A percentile compares a stretch with the other conserved stretches of the same genome.
These are phyloP conservation scores for Trametes villosa DNA, from an alignment of 768 basidiomycete species.

Conservation along the genomic window DNA sequence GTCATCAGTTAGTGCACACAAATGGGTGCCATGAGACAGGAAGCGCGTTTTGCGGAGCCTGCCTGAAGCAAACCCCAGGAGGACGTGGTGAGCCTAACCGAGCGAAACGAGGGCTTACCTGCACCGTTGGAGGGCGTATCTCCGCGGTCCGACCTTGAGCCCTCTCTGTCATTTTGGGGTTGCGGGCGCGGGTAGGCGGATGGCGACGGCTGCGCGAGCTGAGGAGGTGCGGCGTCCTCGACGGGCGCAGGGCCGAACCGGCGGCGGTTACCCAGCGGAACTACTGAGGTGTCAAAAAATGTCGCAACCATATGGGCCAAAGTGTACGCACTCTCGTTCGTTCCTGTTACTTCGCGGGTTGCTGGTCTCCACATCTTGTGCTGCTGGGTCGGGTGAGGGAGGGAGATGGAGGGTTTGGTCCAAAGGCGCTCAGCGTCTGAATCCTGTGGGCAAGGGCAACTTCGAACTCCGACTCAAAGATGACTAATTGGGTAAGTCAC, in stretches of 20 bases:
- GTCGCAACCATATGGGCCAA: slow-evolving; percentile 1
- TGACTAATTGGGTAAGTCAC: slow-evolving; percentile 20
- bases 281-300: slow-evolving; percentile 36
- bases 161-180: slow-evolving; percentile 54
- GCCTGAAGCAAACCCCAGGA: slow-evolving; percentile 22
- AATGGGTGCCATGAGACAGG: slow-evolving; percentile 22
- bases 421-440: too few species aligned
- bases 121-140: slow-evolving; percentile 63
- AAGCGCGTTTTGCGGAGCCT: slow-evolving; percentile 21
- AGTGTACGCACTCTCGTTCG: slow-evolving; percentile 81
- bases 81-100: slow-evolving; percentile 21
- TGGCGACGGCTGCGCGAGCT: slow-evolving; percentile 85
- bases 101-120: slow-evolving; percentile 62
- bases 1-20: slow-evolving; percentile 39
- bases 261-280: slow-evolving; percentile 85
- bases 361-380: slow-evolving; percentile 83
- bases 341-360: slow-evolving; percentile 88
- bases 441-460: slow-evolving; percentile 12
- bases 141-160: slow-evolving; percentile 65
- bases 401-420: slow-evolving; percentile 15
- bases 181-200: slow-evolving; percentile 79
- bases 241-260: slow-evolving; percentile 88
- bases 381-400: slow-evolving; percentile 12
- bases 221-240: slow-evolving; percentile 82
- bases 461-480: slow-evolving; percentile 29